Conservation (phyloP, 78 protist species). For the Blattamonas nauphoetae region DNA sequence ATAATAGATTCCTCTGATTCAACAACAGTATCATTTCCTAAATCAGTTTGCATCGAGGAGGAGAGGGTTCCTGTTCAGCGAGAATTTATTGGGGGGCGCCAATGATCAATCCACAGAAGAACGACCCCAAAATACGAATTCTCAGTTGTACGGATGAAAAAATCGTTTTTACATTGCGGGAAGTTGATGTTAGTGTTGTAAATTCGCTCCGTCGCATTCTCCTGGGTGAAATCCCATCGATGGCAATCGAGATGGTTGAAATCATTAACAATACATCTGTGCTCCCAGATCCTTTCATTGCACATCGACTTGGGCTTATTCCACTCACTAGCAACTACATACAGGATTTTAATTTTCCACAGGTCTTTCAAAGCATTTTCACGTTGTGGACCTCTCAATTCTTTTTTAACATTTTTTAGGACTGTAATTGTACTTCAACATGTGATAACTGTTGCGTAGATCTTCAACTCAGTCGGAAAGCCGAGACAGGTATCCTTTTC, state of each 20-base stretch:
- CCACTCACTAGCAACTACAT: background rate
- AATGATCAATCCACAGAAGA: too few relatives aligned
- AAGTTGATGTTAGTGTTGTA: constrained; percentile 12
- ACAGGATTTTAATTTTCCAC: background rate
- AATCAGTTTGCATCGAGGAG: too few relatives aligned
- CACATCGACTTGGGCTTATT: constrained; percentile 15
- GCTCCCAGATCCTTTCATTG: constrained; percentile 8
- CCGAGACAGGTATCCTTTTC: background rate
- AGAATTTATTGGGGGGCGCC: too few relatives aligned
- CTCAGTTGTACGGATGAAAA: background rate
- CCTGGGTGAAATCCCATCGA: constrained; percentile 14
- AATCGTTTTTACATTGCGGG: background rate
- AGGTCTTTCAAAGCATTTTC: background rate
- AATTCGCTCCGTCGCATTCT: constrained; percentile 4
- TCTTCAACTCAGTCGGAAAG: background rate
- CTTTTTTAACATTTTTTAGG: background rate
- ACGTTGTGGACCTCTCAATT: background rate
- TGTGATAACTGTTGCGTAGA: background rate
- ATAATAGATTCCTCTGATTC: too few relatives aligned
- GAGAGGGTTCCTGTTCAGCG: too few relatives aligned
- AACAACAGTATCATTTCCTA: too few relatives aligned
- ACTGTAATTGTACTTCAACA: constrained; percentile 13
- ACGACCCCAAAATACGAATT: background rate
- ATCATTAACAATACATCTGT: background rate
- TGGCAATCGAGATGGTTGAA: constrained; percentile 23